Percentiles rank a stretch among this genome's conserved stretches.
These are phyloP conservation scores for Naganishia antarctica DNA, from an alignment of 768 basidiomycete genomes.

Conservation along the genomic window DNA sequence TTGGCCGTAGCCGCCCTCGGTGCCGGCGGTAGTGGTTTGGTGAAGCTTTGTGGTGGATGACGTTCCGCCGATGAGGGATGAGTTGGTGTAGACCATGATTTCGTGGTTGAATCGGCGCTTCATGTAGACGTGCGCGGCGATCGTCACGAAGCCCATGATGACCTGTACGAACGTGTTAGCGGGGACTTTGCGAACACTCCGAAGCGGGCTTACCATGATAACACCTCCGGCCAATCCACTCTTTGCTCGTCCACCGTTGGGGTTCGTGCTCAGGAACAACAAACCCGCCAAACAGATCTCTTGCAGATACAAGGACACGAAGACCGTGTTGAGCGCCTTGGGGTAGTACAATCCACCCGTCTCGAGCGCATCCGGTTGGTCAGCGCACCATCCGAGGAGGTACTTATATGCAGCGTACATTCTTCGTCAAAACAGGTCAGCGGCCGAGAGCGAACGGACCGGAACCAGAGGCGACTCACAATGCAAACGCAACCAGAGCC, in stretches of 20 bases:
- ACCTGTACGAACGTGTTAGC: slow-evolving; percentile 28
- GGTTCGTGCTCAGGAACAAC: slow-evolving; percentile 48
- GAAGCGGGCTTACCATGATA: slow-evolving; percentile 39
- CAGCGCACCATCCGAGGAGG: slow-evolving; percentile 48
- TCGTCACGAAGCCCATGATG: slow-evolving; percentile 40
- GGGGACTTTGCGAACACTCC: not conserved
- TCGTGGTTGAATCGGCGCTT: slow-evolving; percentile 43
- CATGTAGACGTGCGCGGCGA: slow-evolving; percentile 43
- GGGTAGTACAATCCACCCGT: slow-evolving; percentile 52
- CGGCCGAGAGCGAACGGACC: too few species aligned
- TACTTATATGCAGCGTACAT: slow-evolving; percentile 49
- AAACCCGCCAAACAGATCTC: slow-evolving; percentile 48
- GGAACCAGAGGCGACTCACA: too few species aligned
- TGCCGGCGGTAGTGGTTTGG: slow-evolving; percentile 19
- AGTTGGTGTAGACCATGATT: slow-evolving; percentile 38
- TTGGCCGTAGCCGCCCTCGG: slow-evolving; percentile 10
- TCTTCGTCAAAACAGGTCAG: not conserved
- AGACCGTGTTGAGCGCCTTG: slow-evolving; percentile 49
- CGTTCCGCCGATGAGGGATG: slow-evolving; percentile 31
- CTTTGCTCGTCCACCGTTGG: slow-evolving; percentile 35
- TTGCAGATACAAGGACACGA: slow-evolving; percentile 49
- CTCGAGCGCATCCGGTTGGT: slow-evolving; percentile 48
- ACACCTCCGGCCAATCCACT: slow-evolving; percentile 47
- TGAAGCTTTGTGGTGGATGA: slow-evolving; percentile 30
- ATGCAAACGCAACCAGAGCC: slow-evolving; percentile 42